Evolutionary conservation across 2,329 filamentous ascomycete genomes (phyloP), one percentile per base, ranked within the genome.

Genomic region (Epichloe festucae): DNA sequence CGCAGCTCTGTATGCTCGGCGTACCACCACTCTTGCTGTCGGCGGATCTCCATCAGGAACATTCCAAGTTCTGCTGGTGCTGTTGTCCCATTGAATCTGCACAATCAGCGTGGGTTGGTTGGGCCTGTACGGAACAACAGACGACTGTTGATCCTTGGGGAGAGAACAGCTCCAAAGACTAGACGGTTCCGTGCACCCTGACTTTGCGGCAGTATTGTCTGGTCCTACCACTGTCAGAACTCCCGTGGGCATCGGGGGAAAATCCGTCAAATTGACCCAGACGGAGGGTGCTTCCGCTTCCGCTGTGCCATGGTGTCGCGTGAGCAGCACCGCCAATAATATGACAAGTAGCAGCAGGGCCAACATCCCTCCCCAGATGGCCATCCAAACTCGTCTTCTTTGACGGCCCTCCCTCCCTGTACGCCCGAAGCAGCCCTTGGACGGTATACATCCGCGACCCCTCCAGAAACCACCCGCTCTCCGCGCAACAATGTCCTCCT

Each of bases 121-220:
- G 0, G 82, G 71, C 38, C 75, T 71, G 60, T 82, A 87, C 0
- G 82, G 82, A 2, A 73, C 70, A 43, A 84, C 78, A 1, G 76
- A 74, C 3, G 75, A 68, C 43, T 90, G 86, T 54, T 87, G 70
- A 58, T 89, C 87, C 63, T 89, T 89, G 2, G 90, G 89, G 15
- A 95, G 67, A 11, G 83, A 78, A 65, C 90, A 97, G 63, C 85
- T 94, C 90, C 90, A 97, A 51, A 93, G 67, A 0, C 85, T 87
- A 10, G 80, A 73, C 0, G 85, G 85, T 7, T 75, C 71, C 4
- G 90, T 81, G 58, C 90, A 97, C 6, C 78, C 79, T 21, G 78
- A 79, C 50, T 80, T 76, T n/a, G 79, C 70, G 2, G 76, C 69
- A 0, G 77, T 76, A 48, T 85, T 81, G 58, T 87, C 78, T 0